phyloP scores from a whole-genome alignment of 164 flowering plant genomes.

The Dillenia suffruticosa region DNA sequence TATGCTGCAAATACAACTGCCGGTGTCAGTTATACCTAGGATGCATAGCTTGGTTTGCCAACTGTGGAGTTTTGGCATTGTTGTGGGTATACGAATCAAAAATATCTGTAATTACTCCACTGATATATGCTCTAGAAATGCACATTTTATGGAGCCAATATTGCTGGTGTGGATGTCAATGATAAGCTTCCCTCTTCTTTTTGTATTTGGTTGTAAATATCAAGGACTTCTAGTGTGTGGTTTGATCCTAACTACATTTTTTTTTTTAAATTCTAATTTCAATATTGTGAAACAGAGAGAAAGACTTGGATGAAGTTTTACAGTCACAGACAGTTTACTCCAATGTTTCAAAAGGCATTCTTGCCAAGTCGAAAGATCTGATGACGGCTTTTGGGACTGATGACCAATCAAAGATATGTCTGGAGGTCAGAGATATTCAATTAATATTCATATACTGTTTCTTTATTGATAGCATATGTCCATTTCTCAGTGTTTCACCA shows the following conservation, averaged over 20 bases:
- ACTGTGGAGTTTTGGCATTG: too few relatives aligned
- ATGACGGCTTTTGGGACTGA: conserved; percentile 67
- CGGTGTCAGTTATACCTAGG: too few relatives aligned
- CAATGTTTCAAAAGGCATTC: conserved; percentile 94
- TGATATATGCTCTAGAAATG: too few relatives aligned
- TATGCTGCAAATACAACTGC: too few relatives aligned
- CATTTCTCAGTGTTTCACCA: too few relatives aligned
- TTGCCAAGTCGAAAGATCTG: conserved; percentile 84
- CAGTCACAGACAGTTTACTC: conserved; percentile 93
- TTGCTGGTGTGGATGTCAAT: too few relatives aligned
- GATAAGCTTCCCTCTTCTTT: background rate
- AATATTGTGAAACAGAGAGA: conserved; percentile 53
- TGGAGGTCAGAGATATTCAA: conserved; percentile 51
- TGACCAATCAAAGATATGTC: conserved; percentile 72
- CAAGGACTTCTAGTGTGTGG: too few relatives aligned
- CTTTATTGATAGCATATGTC: background rate
- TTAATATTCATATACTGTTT: background rate
- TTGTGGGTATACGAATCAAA: too few relatives aligned
- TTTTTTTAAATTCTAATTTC: background rate
- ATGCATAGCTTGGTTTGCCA: too few relatives aligned
- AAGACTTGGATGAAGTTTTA: conserved; percentile 92
- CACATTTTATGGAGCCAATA: too few relatives aligned
- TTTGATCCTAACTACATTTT: too few relatives aligned
- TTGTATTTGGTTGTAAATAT: background rate
- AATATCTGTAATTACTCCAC: too few relatives aligned